phyloP scores from a whole-genome alignment of 495 filamentous ascomycete genomes.

The Aspergillus conjunctus region DNA sequence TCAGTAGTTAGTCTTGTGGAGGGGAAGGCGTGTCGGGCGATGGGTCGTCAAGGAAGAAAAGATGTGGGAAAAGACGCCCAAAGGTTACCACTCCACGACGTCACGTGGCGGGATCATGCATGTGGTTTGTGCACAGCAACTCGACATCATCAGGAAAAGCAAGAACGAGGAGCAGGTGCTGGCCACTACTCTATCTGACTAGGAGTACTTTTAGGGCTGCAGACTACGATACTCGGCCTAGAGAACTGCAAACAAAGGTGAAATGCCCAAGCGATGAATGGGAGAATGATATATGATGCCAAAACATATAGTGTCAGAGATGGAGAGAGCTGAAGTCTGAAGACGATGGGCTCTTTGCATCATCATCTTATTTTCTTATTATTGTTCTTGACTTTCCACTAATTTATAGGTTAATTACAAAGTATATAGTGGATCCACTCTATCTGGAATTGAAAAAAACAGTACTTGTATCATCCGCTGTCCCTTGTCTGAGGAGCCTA shows the following conservation, averaged over 20 bases:
- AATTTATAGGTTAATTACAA: slow-evolving; percentile 4
- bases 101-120: slow-evolving; percentile 52
- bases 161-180: too few species aligned
- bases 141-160: not conserved
- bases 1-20: slow-evolving; percentile 13
- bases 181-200: too few species aligned
- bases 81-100: slow-evolving; percentile 28
- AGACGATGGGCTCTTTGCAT: not conserved
- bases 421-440: not conserved
- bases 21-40: slow-evolving; percentile 27
- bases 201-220: not conserved
- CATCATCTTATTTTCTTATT: not conserved
- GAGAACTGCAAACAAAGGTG: not conserved
- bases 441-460: not conserved
- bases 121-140: slow-evolving; percentile 33
- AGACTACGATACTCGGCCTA: not conserved
- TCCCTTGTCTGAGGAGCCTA: too few species aligned
- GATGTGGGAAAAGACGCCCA: slow-evolving; percentile 23
- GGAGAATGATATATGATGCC: not conserved
- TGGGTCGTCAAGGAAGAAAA: slow-evolving; percentile 11
- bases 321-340: not conserved
- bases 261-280: not conserved
- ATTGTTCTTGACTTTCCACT: not conserved
- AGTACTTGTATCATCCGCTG: not conserved
- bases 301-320: not conserved